A percentile compares a stretch with the other conserved stretches of the same genome.
Evolutionary conservation across 2,329 filamentous ascomycete genomes (phyloP).

Genomic region (Microdochium bolleyi): DNA sequence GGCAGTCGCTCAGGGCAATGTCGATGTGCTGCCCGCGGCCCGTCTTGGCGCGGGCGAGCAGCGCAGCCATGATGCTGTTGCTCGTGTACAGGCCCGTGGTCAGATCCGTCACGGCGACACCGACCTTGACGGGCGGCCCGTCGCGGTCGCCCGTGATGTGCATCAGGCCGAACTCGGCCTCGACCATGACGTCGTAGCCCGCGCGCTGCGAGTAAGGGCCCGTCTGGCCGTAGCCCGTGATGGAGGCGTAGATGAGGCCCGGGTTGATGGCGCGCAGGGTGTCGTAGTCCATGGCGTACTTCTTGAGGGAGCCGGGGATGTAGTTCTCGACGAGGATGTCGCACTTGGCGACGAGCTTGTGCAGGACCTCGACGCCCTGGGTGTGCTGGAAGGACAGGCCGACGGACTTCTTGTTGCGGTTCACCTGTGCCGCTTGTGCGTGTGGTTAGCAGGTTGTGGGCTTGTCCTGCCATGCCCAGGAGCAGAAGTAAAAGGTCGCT

Average conservation of each 20-base stretch:
- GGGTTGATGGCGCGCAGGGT: conserved; percentile 78
- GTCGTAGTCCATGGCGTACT: conserved; percentile 85
- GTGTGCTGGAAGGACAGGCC: conserved; percentile 84
- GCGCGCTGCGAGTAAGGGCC: conserved; percentile 82
- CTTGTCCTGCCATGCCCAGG: neutral
- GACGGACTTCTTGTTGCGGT: conserved; percentile 94
- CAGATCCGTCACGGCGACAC: conserved; percentile 91
- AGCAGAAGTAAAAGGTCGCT: too few species aligned
- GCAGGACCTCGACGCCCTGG: conserved; percentile 77
- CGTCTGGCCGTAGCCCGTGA: conserved; percentile 94
- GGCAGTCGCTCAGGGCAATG: conserved; percentile 84
- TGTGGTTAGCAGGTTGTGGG: neutral
- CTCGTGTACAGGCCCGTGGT: conserved; percentile 93
- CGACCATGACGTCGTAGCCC: conserved; percentile 99
- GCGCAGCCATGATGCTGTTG: conserved; percentile 90
- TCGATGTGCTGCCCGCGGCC: conserved; percentile 89
- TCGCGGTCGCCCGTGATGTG: conserved; percentile 90
- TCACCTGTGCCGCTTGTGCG: conserved; percentile 62
- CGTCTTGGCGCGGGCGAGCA: conserved; percentile 67
- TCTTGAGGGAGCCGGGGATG: conserved; percentile 78
- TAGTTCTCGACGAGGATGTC: conserved; percentile 98
- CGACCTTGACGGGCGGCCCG: conserved; percentile 91
- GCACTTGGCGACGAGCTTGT: conserved; percentile 74
- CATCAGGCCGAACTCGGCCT: conserved; percentile 97
- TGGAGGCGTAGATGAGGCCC: conserved; percentile 83